Evolutionary conservation across 1,284 basidiomycete genomes (phyloP), one percentile per base, ranked within the genome.

Genomic region (Apiotrichum sp.): DNA sequence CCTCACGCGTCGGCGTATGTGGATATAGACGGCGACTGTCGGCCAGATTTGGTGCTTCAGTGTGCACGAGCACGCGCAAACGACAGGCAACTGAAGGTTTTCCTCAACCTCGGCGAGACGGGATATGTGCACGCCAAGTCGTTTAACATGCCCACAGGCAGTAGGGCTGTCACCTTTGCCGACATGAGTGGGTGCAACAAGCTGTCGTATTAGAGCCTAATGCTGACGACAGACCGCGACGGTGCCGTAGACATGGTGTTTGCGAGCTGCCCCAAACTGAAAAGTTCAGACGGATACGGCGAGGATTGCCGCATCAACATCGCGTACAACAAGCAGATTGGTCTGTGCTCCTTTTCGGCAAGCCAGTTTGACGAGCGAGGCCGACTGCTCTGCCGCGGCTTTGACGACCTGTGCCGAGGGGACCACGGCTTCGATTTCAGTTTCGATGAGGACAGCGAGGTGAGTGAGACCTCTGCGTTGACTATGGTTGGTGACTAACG

Each of bases 231-330:
- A 93, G 91, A 96, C 70, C 84, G 96, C 11, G 96, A 98, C 67
- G 95, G 95, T 1, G 95, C 93, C 0, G 88, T 98, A 46, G 95
- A 98, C 72, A 85, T 98, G 80, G 81, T 98, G 49, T 93, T 98
- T 66, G 82, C 89, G 0, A 87, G 87, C 0, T 99, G 95, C 72
- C 77, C 82, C 1, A 82, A 80, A 36, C 7, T 11, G 11, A 6
- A 36, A 2, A 82, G 86, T 11, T 89, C 79, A 0, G 83, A 81
- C 0, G 89, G 89, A 0, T 75, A 87, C 1, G 91, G 90, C 4
- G 78, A 78, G 0, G 80, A 83, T 48, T 98, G 96, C 73, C 79
- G 78, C 47, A 82, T 99, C 73, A 93, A 96, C 68, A 87, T 98
- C 59, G 93, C 86, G 2, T 98, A 91, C 78, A 99, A 98, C 74